phyloP scores from a whole-genome alignment of 139 green algal genomes.

The Zygnema cylindricum region DNA sequence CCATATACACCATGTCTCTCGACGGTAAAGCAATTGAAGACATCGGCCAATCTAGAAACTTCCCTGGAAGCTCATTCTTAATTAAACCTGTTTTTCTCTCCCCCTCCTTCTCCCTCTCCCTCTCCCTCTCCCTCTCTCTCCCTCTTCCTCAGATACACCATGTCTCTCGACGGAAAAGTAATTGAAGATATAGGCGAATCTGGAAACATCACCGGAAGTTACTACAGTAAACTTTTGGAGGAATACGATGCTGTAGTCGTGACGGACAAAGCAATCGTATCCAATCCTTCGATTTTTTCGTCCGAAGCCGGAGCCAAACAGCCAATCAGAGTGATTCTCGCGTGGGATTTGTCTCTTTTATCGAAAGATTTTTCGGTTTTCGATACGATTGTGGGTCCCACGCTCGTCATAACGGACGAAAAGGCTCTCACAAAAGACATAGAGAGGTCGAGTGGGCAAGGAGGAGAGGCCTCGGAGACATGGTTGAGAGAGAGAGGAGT shows the following conservation, averaged over 20 bases:
- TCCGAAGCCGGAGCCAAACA: constrained; percentile 42
- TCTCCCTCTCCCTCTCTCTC: background rate
- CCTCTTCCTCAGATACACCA: constrained; percentile 34
- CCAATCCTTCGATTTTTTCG: constrained; percentile 32
- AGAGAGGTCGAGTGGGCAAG: background rate
- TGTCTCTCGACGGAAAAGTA: constrained; percentile 43
- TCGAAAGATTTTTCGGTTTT: constrained; percentile 22
- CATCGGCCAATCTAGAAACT: too few species aligned
- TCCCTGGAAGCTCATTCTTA: background rate
- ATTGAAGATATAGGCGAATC: background rate
- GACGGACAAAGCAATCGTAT: constrained; percentile 10
- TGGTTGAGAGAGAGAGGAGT: constrained; percentile 32
- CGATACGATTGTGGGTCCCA: constrained; percentile 28
- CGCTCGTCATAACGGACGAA: constrained; percentile 42
- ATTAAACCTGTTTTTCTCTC: background rate
- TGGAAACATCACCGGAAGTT: background rate
- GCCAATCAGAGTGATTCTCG: constrained; percentile 38
- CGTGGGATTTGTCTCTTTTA: constrained; percentile 22
- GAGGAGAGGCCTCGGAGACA: constrained; percentile 7
- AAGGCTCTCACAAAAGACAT: constrained; percentile 22
- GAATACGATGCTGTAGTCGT: constrained; percentile 48
- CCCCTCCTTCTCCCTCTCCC: background rate
- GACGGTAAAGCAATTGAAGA: too few species aligned
- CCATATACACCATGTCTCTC: too few species aligned
- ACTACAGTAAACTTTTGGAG: constrained; percentile 45